phyloP scores from a whole-genome alignment of 257 asterid genomes.

The Solanum ossicruentum region DNA sequence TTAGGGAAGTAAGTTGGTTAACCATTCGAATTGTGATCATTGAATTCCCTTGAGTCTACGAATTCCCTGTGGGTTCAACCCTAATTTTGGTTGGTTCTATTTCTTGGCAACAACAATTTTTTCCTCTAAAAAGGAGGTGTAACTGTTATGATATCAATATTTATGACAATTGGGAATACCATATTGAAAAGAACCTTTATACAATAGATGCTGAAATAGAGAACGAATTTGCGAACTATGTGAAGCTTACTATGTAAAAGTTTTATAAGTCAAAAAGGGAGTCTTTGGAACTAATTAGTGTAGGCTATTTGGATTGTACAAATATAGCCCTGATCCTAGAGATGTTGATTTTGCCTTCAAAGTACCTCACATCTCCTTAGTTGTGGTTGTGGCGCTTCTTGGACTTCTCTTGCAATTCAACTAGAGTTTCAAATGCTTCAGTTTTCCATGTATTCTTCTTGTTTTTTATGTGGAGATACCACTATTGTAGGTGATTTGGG shows the following conservation, averaged over 20 bases:
- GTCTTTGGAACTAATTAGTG: conserved; percentile 83
- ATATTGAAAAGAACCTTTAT: conserved; percentile 17
- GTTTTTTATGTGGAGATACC: neutral
- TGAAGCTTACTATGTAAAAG: conserved; percentile 18
- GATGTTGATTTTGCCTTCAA: too few relatives aligned
- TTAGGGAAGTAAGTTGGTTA: too few relatives aligned
- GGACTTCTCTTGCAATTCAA: neutral
- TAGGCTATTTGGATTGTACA: conserved; percentile 94
- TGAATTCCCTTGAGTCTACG: too few relatives aligned
- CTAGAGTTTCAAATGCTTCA: neutral
- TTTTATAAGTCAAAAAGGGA: conserved; percentile 62
- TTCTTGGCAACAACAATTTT: too few relatives aligned
- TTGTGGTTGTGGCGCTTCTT: neutral
- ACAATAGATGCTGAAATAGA: neutral
- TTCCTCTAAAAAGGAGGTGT: too few relatives aligned
- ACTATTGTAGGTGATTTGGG: neutral
- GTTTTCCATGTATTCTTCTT: too few relatives aligned
- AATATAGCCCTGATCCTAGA: conserved; percentile 44
- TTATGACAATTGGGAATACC: conserved; percentile 6
- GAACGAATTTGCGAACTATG: neutral
- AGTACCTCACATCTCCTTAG: neutral
- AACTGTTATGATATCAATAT: neutral
- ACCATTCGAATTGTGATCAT: too few relatives aligned
- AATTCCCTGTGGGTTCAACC: too few relatives aligned
- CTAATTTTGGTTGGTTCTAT: too few relatives aligned